Percentiles rank a stretch among this genome's conserved stretches.
These are phyloP conservation scores for Capsicum pubescens DNA, from an alignment of 257 asterid species.

Conservation along the genomic window DNA sequence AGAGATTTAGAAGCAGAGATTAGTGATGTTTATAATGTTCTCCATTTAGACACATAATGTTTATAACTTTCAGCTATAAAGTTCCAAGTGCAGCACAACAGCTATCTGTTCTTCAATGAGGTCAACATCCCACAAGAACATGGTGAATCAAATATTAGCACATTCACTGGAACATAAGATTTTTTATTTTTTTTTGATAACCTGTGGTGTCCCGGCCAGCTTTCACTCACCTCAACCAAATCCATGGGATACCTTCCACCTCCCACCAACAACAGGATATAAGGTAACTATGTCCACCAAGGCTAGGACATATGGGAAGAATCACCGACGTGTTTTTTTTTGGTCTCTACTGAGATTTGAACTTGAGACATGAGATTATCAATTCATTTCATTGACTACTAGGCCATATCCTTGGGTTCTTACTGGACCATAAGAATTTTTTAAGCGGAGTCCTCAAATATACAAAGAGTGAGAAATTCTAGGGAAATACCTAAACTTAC, in stretches of 20 bases:
- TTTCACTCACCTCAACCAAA: no score
- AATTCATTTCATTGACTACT: no score
- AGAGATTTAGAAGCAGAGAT: not conserved
- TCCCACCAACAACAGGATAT: no score
- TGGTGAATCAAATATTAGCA: conserved; percentile 1
- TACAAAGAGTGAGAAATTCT: not conserved
- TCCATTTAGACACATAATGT: not conserved
- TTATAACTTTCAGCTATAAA: not conserved
- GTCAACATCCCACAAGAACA: not conserved
- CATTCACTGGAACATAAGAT: not conserved
- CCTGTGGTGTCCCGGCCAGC: no score
- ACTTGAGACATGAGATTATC: no score
- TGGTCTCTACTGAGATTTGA: no score
- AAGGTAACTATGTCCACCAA: no score
- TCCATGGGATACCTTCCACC: no score
- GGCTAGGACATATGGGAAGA: no score
- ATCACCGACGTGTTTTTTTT: no score
- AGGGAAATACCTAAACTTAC: not conserved
- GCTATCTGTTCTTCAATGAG: not conserved
- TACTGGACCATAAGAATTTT: not conserved
- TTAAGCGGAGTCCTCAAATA: not conserved
- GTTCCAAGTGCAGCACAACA: not conserved
- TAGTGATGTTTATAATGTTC: not conserved
- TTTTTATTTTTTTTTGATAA: no score
- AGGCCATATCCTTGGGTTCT: no score